Base-by-base conservation (phyloP, 257 asterid species). In the Parsonsia alboflavescens region DNA sequence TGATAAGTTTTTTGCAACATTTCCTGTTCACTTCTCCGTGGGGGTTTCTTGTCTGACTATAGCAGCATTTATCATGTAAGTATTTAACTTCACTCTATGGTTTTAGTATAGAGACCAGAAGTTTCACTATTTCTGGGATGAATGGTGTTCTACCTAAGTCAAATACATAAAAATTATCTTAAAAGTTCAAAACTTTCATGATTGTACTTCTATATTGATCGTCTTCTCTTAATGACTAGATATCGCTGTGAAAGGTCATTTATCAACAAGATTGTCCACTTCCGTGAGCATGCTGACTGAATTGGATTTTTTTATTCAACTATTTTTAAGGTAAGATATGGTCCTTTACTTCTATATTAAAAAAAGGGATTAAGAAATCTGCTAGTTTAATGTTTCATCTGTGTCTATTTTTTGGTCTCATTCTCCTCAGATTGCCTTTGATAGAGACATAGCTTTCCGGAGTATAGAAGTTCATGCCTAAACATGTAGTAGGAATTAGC, bases 211-310 rank as follows among this genome's bases (percentile, higher is more conserved):
- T 48, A 50, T 49, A 11, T 39, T 70, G 52, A 46, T 28, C 42
- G 3, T 72, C 8, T 71, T 71, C 49, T 77, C 48, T 26, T 79
- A 62, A 74, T 53, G 26, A 69, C 61, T 85, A 95, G 98, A 68
- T 95, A 89, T 76, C 84, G 79, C 17, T 85, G 84, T 74, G 98
- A 95, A 92, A 87, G 84, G 85, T 54, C 78, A 49, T 90, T 95
- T 79, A 80, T 95, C 83, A 84, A 70, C 85, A 88, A 80, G 80
- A 88, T 89, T 78, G 68, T 88, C 65, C 96, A 82, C 71, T 85
- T 87, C 77, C 90, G 91, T 0, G 93, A 83, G 70, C 97, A 93
- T 74, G 86, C 88, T 68, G 97, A 91, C 79, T 93, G 87, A 91
- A 70, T 80, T 76, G 73, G 73, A 45, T 54, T 54, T 58, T 64